Base-by-base conservation (phyloP, 305 asterid genomes). In the Solanum hybrid region DNA sequence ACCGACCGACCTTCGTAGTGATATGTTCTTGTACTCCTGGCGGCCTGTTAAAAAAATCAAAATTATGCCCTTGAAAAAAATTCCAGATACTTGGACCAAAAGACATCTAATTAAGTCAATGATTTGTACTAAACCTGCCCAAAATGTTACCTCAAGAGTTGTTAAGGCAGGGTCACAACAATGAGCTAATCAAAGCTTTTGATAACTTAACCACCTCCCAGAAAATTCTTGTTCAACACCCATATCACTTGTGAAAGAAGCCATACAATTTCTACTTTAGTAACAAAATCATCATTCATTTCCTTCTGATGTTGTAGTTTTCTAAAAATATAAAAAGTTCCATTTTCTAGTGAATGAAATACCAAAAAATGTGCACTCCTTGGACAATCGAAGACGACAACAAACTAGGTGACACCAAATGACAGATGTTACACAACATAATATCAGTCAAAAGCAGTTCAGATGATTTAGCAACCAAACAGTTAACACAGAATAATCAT, bases 11-110 rank as follows among this genome's bases (percentile, higher is more conserved):
- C 98, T 92, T 98, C 99, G n/a, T 93, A 93, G 87, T 90, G 90
- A 92, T 94, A 96, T 8, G 99, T 95, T 93, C 97, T 93, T 42
- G 95, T 93, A 90, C 86, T 94, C 93, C 90, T 93, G 80, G 96
- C 85, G 82, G 88, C 91, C 99, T 97, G 92, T 35, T 92, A 88
- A 90, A 88, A 89, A 89, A 71, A 90, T 72, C 32, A 85, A 85
- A 89, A 75, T 84, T 66, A 89, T 87, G 79, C 76, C 86, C 89
- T 88, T 86, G 76, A 56, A 89, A 75, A 73, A 40, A 38, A 27
- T 10, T 35, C 89, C 64, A 85, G 42, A 85, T 31, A 60, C 76
- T 56, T 56, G 24, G 22, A 56, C 15, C 32, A 56, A 60, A 85
- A 56, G 76, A 32, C 87, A 85, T 31, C 75, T 51, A 82, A 56